Evolutionary conservation across 805 yeast species (phyloP), one percentile per base, ranked within the genome.

Genomic region (Blastobotrys muscicola): DNA sequence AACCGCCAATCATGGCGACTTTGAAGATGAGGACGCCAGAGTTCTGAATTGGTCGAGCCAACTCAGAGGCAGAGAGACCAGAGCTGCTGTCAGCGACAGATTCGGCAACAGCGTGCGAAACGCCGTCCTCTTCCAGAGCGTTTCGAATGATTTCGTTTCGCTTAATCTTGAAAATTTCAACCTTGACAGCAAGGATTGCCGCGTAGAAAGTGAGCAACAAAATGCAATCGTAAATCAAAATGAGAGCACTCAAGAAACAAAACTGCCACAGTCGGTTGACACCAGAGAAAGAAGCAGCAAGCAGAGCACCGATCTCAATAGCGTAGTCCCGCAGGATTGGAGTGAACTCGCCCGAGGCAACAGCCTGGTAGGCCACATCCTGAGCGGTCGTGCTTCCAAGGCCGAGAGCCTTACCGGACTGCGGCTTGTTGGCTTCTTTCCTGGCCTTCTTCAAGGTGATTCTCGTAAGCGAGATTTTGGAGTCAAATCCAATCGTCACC

Each of bases 91-190:
- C 70, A 12, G 80, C 78, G 31, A 87, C 89, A 33, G 78, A 72
- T 50, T 76, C 78, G 8, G 96, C 96, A 30, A 83, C 82, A 38
- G 68, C 61, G 33, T 78, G 76, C 36, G 83, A 73, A 30, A 90
- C 75, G 20, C 98, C 97, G 57, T 90, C 98, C 60, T 90, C 98
- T 67, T 89, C 92, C 50, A 90, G 70, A 26, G 85, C 86, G 49
- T 76, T 78, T 58, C 82, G 80, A 58, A 87, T 74, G 44, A 78
- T 76, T 46, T 85, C 78, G 38, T 86, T 82, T 51, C 85, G 78
- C 63, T 89, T 85, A 44, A 92, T 92, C 47, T 84, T 71, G 59
- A 78, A 78, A 61, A 90, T 85, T 63, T 92, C 96, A 38, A 90
- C 78, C 65, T 90, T 90, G 61, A 90, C 72, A 2, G 95, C 79